Conservation (phyloP, 192 early-diverging fungal genomes). For the Pilobolus umbonatus region DNA sequence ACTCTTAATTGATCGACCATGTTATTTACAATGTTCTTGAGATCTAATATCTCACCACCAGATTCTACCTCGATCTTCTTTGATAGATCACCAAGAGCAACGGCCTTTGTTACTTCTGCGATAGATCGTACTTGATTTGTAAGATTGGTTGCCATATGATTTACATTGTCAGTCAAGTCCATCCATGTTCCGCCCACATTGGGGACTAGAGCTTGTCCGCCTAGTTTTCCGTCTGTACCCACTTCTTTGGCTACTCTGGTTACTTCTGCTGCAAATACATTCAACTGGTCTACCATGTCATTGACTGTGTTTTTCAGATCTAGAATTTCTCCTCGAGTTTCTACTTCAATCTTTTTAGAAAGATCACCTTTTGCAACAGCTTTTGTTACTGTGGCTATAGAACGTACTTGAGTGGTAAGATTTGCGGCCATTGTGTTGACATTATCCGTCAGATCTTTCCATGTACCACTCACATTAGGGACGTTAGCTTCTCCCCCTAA, state of each 20-base stretch:
- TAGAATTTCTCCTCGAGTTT: slow-evolving; percentile 49
- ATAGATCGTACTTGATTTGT: slow-evolving; percentile 54
- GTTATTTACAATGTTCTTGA: slow-evolving; percentile 66
- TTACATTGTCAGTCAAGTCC: slow-evolving; percentile 47
- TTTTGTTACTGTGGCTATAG: slow-evolving; percentile 35
- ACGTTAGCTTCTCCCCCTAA: slow-evolving; percentile 70
- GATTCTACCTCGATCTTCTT: slow-evolving; percentile 59
- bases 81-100: slow-evolving; percentile 59
- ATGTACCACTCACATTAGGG: slow-evolving; percentile 48
- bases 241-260: slow-evolving; percentile 67
- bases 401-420: slow-evolving; percentile 59
- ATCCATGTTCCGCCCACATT: slow-evolving; percentile 59
- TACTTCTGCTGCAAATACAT: slow-evolving; percentile 56
- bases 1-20: slow-evolving; percentile 52
- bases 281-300: slow-evolving; percentile 47
- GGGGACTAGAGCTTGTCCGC: slow-evolving; percentile 53
- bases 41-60: slow-evolving; percentile 59
- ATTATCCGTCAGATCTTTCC: slow-evolving; percentile 53
- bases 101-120: slow-evolving; percentile 58
- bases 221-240: slow-evolving; percentile 65
- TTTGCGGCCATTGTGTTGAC: slow-evolving; percentile 57
- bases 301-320: slow-evolving; percentile 56
- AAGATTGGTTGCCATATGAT: slow-evolving; percentile 45
- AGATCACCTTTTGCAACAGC: slow-evolving; percentile 51
- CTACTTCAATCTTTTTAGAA: slow-evolving; percentile 38